Evolutionary conservation across 306 rosid genomes (phyloP).

Genomic region (Cucumis sativus): Cucumber_9930_V3 NC_026659.2:24017001-24017500

Average conservation of each 20-base stretch:
- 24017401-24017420: not conserved
- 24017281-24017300: slow-evolving; percentile 78
- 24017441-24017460: not conserved
- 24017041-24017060: slow-evolving; percentile 70
- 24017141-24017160: not conserved
- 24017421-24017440: not conserved
- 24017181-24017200: not conserved
- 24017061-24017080: slow-evolving; percentile 91
- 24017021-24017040: slow-evolving; percentile 81
- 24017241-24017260: slow-evolving; percentile 93
- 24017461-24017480: not conserved
- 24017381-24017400: not conserved
- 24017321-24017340: slow-evolving; percentile 43
- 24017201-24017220: not conserved
- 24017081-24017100: slow-evolving; percentile 98
- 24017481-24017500: not conserved
- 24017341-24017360: not conserved
- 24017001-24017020: slow-evolving; percentile 83
- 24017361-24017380: not conserved
- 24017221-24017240: slow-evolving; percentile 79
- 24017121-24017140: not conserved
- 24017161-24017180: not conserved
- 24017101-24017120: slow-evolving; percentile 8
- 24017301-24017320: slow-evolving; percentile 66
- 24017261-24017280: slow-evolving; percentile 77